Evolutionary conservation across 179 eudicot genomes (phyloP).

Genomic region (Vitellaria paradoxa): DNA sequence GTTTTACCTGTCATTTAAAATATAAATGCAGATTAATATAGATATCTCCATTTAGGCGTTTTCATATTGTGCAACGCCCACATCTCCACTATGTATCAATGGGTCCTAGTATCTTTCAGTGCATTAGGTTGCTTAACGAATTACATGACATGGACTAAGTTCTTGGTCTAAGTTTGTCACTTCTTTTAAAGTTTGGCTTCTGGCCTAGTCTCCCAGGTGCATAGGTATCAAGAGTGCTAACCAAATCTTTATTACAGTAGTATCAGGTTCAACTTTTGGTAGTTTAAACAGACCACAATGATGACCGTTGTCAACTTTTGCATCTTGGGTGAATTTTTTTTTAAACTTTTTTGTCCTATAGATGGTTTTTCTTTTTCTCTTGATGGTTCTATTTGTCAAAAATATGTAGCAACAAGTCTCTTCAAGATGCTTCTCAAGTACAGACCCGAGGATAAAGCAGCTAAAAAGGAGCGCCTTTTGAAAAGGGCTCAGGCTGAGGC

Average conservation of each 20-base stretch:
- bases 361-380: not conserved
- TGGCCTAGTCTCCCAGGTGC: not conserved
- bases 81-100: not conserved
- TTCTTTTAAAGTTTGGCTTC: not conserved
- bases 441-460: constrained; percentile 89
- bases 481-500: constrained; percentile 90
- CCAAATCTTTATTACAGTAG: no score
- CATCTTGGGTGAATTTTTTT: no score
- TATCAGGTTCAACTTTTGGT: no score
- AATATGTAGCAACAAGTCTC: constrained; percentile 64
- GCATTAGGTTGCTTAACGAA: not conserved
- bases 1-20: not conserved
- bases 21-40: no score
- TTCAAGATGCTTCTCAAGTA: constrained; percentile 92
- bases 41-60: not conserved
- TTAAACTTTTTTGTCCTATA: no score
- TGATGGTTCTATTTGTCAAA: not conserved
- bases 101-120: not conserved
- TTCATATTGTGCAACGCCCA: not conserved
- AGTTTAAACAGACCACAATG: not conserved
- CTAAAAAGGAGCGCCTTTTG: constrained; percentile 80
- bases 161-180: not conserved
- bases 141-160: not conserved
- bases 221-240: no score
- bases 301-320: not conserved